Evolutionary conservation across 139 green algal genomes (phyloP), one percentile per base, ranked within the genome.

Genomic region (Raphidocelis subcapitata): DNA sequence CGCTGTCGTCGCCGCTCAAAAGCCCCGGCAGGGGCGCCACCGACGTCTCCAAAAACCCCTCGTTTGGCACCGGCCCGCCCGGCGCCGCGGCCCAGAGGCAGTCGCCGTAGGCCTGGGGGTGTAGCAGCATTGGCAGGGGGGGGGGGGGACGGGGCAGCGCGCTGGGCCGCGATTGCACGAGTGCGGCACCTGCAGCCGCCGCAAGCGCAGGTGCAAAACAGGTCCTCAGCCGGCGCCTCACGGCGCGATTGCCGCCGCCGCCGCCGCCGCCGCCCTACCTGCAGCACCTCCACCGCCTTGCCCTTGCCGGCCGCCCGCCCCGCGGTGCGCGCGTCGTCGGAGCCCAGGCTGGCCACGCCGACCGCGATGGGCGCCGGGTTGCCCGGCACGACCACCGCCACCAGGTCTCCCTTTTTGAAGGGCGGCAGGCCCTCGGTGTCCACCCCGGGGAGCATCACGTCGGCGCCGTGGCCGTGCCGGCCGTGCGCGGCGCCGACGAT

Each of bases 401-500:
- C 56, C 44, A 90, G 46, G 36, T 72, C 62, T 1, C 79, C 83
- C 33, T 75, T 73, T 2, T 71, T 20, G 44, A 86, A 86, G 33
- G 61, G 31, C 36, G 70, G 76, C 56, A 74, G 64, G 16, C 46
- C 73, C 49, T 24, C 26, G 28, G 61, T 5, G 24, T 80, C 28
- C 3, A 85, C 81, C n/a, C 85, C 85, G 24, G 86, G 86, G 5
- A 92, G 82, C 86, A 92, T 92, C 24, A 90, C 67, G 74, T 92
- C 86, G 32, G 86, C 86, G n/a, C 86, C 86, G 37, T 70, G 29
- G 37, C 32, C 41, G 64, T 49, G 41, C 8, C 64, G 29, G 37
- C 32, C 41, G 64, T 49, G 41, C 8, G 8, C 57, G 49, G 62
- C 76, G 47, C 44, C 46, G 8, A 86, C 51, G 0, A 92, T 64